phyloP scores from a whole-genome alignment of 305 asterid species.

The Solanum hybrid region DNA sequence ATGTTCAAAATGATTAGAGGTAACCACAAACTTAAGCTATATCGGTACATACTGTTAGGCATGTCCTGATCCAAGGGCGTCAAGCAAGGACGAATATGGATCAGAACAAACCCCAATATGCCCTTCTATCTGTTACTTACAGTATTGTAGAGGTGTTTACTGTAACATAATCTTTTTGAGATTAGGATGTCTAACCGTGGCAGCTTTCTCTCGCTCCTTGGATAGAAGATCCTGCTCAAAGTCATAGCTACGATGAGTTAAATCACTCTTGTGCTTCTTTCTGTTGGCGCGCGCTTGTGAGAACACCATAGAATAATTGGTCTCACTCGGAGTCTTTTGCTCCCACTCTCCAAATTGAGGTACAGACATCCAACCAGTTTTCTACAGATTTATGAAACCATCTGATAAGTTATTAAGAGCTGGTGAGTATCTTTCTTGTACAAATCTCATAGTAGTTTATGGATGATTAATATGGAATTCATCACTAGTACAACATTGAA shows the following conservation, averaged over 20 bases:
- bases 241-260: constrained; percentile 8
- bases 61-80: constrained; percentile 25
- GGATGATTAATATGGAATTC: neutral
- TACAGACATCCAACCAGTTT: constrained; percentile 6
- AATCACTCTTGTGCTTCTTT: constrained; percentile 5
- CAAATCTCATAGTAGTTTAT: neutral
- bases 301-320: constrained; percentile 10
- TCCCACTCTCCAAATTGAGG: constrained; percentile 16
- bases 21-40: neutral
- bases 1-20: neutral
- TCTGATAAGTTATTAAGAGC: constrained; percentile 1
- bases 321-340: neutral
- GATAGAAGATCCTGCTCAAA: constrained; percentile 1
- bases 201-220: constrained; percentile 7
- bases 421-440: neutral
- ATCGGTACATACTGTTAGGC: neutral
- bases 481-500: neutral
- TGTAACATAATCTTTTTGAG: neutral
- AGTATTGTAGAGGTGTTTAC: neutral
- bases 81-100: constrained; percentile 33
- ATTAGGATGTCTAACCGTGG: constrained; percentile 1
- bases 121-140: neutral
- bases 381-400: constrained; percentile 6
- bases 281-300: constrained; percentile 9
- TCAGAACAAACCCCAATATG: constrained; percentile 14